Percentiles rank a stretch among this genome's conserved stretches.
phyloP scores from a whole-genome alignment of 495 filamentous ascomycete genomes.

The Tuber brumale region DNA sequence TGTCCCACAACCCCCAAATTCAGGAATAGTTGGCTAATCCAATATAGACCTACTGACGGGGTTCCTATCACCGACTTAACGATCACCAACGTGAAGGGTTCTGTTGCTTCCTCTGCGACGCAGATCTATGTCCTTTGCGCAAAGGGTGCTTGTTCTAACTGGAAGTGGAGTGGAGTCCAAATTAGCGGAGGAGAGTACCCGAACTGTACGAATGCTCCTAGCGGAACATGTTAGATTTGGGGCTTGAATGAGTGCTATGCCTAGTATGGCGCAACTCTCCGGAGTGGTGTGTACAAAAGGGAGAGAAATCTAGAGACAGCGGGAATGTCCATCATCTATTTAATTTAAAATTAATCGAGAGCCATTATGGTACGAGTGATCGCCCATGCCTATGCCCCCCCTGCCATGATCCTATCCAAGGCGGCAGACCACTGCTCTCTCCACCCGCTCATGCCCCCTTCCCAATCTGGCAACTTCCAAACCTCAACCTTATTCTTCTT shows the following conservation, averaged over 20 bases:
- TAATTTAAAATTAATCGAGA: not conserved
- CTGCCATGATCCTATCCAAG: conserved; percentile 39
- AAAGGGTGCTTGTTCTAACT: conserved; percentile 46
- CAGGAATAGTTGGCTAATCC: not conserved
- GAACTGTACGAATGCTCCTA: conserved; percentile 47
- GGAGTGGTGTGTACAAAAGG: not conserved
- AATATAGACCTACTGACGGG: conserved; percentile 50
- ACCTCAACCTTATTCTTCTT: conserved; percentile 9
- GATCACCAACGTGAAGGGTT: conserved; percentile 51
- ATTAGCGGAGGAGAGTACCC: conserved; percentile 50
- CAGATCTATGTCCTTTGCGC: conserved; percentile 55
- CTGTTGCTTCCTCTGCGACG: conserved; percentile 46
- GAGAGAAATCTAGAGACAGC: not conserved
- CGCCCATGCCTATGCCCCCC: conserved; percentile 12
- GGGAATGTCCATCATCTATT: not conserved
- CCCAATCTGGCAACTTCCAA: conserved; percentile 30
- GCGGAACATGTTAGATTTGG: conserved; percentile 44
- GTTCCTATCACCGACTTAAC: conserved; percentile 57
- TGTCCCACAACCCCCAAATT: not conserved
- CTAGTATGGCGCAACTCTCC: not conserved
- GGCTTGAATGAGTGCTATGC: not conserved
- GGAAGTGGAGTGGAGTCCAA: conserved; percentile 48
- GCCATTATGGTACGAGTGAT: not conserved
- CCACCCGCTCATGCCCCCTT: conserved; percentile 31
- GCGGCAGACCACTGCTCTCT: conserved; percentile 42